Evolutionary conservation across 2,329 filamentous ascomycete genomes (phyloP), one percentile per base, ranked within the genome.

Genomic region (Shiraia bambusicola): DNA sequence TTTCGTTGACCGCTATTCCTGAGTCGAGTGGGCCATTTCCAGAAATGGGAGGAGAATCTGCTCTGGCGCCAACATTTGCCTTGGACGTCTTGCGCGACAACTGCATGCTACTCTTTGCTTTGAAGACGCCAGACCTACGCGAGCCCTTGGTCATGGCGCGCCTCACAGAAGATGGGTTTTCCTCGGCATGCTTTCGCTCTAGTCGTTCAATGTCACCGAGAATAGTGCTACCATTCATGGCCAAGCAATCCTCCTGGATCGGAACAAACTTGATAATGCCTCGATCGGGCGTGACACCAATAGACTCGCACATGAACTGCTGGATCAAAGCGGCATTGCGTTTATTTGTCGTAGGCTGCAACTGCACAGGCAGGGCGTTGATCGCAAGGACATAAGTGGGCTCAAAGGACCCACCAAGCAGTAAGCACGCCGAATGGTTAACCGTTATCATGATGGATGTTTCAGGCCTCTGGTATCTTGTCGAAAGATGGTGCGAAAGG

Each of bases 381-480:
- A 95, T 79, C 25, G 81, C 85, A 59, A 95, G 74, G 45, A 84
- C 78, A 61, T 95, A 96, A 14, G 88, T 87, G 3, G 88, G 86
- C 36, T 90, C 85, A 50, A 88, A 86, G 4, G 82, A 83, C 26
- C 84, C 86, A 2, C 81, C 86, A 46, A 92, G 84, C 40, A 88
- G 74, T 54, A 95, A 79, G 59, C 85, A 87, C 11, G 81, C 78
- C 17, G 85, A 83, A 59, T 93, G 87, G 29, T 86, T 79, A n/a
- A 95, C 72, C 2, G 81, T 84, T 33, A 94, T 80, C 61, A 87
- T 80, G 43, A 95, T 83, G 7, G 83, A 86, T 2, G 82, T 80
- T 42, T 88, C 78, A 2, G 87, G 82, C 19, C 87, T 81, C 46
- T 86, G 82, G 63, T 90, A 95, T 33, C 88, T 81, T 45, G 80